A percentile compares a stretch with the other conserved stretches of the same genome.
These are phyloP conservation scores for Boletus reticuloceps DNA, from an alignment of 768 basidiomycete species.

Conservation along the genomic window DNA sequence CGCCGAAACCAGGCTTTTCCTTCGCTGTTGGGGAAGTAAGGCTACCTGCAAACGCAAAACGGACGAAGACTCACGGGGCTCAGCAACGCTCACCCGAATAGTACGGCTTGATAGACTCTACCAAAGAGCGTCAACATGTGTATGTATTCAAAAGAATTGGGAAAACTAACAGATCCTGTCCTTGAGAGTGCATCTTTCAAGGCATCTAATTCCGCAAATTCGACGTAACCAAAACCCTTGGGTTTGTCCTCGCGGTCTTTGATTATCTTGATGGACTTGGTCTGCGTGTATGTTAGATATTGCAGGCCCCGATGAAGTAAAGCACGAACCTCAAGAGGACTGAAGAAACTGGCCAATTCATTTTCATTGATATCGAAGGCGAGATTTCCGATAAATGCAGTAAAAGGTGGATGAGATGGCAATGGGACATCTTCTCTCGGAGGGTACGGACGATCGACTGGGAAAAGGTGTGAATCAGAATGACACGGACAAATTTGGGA, in stretches of 20 bases:
- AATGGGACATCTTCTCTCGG: constrained; percentile 92
- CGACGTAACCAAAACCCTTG: constrained; percentile 97
- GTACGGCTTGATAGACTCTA: constrained; percentile 75
- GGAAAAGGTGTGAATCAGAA: constrained; percentile 11
- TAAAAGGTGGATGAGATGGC: constrained; percentile 93
- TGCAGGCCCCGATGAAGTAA: background rate
- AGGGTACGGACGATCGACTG: constrained; percentile 55
- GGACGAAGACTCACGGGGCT: constrained; percentile 72
- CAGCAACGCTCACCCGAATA: constrained; percentile 91
- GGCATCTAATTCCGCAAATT: constrained; percentile 84
- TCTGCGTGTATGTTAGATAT: constrained; percentile 37
- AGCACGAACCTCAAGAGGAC: constrained; percentile 51
- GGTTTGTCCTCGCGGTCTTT: constrained; percentile 91
- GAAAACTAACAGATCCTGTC: constrained; percentile 59
- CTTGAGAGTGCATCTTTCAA: constrained; percentile 80
- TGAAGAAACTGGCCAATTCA: constrained; percentile 83
- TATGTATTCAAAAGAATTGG: background rate
- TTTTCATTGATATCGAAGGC: constrained; percentile 87
- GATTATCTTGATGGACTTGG: constrained; percentile 89
- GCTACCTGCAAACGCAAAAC: background rate
- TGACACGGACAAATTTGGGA: constrained; percentile 1
- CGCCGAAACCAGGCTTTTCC: constrained; percentile 61
- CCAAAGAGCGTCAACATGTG: background rate
- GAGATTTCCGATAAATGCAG: constrained; percentile 95
- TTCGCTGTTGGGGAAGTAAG: constrained; percentile 54